Evolutionary conservation across 1,284 basidiomycete genomes (phyloP).

Genomic region (Phlebopus sp.): DNA sequence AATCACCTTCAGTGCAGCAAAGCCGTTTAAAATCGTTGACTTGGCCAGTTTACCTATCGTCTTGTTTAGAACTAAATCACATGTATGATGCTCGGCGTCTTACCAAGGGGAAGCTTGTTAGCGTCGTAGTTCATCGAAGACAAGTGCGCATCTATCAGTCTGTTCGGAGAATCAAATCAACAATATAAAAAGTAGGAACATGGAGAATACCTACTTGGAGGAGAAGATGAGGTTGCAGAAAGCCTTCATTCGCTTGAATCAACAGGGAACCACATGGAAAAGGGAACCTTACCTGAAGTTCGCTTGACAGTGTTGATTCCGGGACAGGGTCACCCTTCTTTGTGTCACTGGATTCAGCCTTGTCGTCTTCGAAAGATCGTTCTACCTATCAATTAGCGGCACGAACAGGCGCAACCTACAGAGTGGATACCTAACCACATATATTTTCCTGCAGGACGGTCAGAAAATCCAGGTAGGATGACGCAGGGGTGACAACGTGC

Average conservation of each 20-base stretch:
- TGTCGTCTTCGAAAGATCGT: constrained; percentile 49
- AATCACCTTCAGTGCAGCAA: constrained; percentile 53
- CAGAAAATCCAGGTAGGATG: neutral
- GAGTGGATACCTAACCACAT: constrained; percentile 48
- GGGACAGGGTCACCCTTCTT: constrained; percentile 46
- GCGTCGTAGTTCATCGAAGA: constrained; percentile 73
- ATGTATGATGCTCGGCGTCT: constrained; percentile 4
- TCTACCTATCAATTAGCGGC: constrained; percentile 33
- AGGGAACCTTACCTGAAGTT: constrained; percentile 44
- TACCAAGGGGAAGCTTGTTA: constrained; percentile 63
- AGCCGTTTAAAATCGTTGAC: constrained; percentile 55
- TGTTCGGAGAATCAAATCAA: constrained; percentile 19
- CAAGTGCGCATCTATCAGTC: constrained; percentile 54
- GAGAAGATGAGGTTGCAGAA: constrained; percentile 60
- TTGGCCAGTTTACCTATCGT: constrained; percentile 44
- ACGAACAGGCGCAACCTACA: neutral
- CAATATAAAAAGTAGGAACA: neutral
- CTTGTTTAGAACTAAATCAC: constrained; percentile 31
- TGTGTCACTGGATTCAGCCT: constrained; percentile 39
- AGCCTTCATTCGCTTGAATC: constrained; percentile 19
- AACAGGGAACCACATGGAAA: neutral
- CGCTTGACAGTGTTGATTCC: constrained; percentile 42
- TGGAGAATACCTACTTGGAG: constrained; percentile 36
- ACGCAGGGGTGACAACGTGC: constrained; percentile 26
- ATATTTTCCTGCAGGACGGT: constrained; percentile 49